Evolutionary conservation across 345 rosid genomes (phyloP), one percentile per base, ranked within the genome.

Genomic region (Syzygium aromaticum): DNA sequence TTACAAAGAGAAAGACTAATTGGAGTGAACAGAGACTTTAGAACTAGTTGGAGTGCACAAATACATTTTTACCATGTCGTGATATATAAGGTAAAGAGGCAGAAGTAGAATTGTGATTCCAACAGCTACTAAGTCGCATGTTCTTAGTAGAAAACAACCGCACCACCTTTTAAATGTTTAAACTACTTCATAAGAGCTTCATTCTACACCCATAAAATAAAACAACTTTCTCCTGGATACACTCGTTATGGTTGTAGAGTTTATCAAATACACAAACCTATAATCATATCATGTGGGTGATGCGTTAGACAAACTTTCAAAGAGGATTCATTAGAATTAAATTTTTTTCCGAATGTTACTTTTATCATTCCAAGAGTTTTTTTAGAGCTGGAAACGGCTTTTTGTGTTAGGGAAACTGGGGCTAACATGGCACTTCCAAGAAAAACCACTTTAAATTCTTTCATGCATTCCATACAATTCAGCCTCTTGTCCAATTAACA

Each of bases 101-200:
- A 54, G 8, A 54, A 2, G 7, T 17, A 17, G 56, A 53, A 53
- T 3, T 53, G 1, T 17, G 56, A 54, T 54, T 8, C 27, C 1
- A 22, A 54, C 1, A 4, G 3, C 27, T 3, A 0, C 5, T 0
- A 21, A 54, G 59, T 22, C 3, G 11, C 5, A 22, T 54, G 11
- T 8, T 54, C 27, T 22, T 21, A 54, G 3, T 8, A 1, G 0
- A 54, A 22, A 54, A 54, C 3, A 54, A 22, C 59, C 59, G 8
- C 4, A 54, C 59, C 59, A 54, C 59, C 27, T 3, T 54, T 54
- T 1, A 54, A 21, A 21, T 21, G 59, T 54, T 54, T 21, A 54
- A 54, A 21, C 25, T 8, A 8, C 25, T 25, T 54, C 25, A 54
- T 3, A 54, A 54, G 11, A 54, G 27, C 27, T 54, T 54, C 25